phyloP scores from a whole-genome alignment of 2,329 filamentous ascomycete species.

The Parafenestella ontariensis region DNA sequence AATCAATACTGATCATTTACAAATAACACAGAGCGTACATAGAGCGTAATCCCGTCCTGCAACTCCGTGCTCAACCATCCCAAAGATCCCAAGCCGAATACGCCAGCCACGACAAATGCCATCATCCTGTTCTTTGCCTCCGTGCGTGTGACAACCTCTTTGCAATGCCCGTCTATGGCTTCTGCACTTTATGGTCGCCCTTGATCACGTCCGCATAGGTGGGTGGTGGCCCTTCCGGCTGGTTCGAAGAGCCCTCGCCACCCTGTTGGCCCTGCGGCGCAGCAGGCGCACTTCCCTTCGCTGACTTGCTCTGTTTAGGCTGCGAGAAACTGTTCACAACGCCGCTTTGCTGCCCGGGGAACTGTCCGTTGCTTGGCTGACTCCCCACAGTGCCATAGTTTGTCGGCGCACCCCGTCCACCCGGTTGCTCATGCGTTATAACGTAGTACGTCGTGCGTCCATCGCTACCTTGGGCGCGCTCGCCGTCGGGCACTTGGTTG shows the following conservation, averaged over 20 bases:
- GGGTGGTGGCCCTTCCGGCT: slow-evolving; percentile 67
- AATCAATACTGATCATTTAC: not conserved
- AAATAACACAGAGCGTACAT: not conserved
- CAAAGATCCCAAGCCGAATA: slow-evolving; percentile 4
- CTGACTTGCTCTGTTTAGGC: slow-evolving; percentile 27
- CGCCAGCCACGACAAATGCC: not conserved
- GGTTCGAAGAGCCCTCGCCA: slow-evolving; percentile 24
- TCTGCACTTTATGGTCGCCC: slow-evolving; percentile 89
- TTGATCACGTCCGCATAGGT: slow-evolving; percentile 89
- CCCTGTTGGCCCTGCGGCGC: slow-evolving; percentile 18
- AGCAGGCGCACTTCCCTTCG: slow-evolving; percentile 17
- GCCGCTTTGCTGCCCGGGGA: slow-evolving; percentile 51
- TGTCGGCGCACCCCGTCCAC: slow-evolving; percentile 36
- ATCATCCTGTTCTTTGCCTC: not conserved
- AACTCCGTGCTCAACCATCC: no score
- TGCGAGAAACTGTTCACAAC: slow-evolving; percentile 39
- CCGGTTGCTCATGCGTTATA: slow-evolving; percentile 47
- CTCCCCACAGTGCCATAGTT: slow-evolving; percentile 53
- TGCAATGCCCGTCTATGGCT: slow-evolving; percentile 18
- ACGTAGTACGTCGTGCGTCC: slow-evolving; percentile 37
- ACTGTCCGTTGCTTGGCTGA: slow-evolving; percentile 49
- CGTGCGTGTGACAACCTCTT: not conserved
- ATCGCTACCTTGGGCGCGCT: slow-evolving; percentile 49
- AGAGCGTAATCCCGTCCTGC: no score
- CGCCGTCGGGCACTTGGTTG: slow-evolving; percentile 64